Percentiles rank a stretch among this genome's conserved stretches.
phyloP scores from a whole-genome alignment of 441 rosid species.

The Pelargonium cotyledonis region DNA sequence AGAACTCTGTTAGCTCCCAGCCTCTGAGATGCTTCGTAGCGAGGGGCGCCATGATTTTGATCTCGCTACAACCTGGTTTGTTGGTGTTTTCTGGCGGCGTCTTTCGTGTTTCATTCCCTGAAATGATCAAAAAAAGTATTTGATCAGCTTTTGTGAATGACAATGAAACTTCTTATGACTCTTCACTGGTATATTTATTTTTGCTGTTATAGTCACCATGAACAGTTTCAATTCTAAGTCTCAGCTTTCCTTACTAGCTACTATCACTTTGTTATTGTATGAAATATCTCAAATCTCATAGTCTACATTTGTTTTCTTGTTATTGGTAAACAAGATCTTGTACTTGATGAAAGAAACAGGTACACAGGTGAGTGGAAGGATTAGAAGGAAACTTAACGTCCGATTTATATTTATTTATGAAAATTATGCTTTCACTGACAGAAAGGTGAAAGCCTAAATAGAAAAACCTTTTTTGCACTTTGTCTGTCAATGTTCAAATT shows the following conservation, averaged over 20 bases:
- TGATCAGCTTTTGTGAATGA: background rate
- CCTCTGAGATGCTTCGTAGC: slow-evolving; percentile 77
- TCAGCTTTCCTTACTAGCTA: no score
- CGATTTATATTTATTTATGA: no score
- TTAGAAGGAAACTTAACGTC: no score
- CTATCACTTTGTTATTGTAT: no score
- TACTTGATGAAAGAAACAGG: background rate
- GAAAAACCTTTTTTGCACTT: background rate
- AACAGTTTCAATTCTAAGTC: background rate
- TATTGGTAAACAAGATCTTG: no score
- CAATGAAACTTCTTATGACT: background rate
- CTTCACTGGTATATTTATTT: no score
- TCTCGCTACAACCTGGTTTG: slow-evolving; percentile 32
- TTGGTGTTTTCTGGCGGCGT: slow-evolving; percentile 36
- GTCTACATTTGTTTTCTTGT: no score
- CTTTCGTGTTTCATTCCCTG: slow-evolving; percentile 47
- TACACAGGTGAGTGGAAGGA: background rate
- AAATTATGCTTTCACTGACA: no score
- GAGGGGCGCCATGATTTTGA: slow-evolving; percentile 87
- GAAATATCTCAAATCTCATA: no score
- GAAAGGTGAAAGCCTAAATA: background rate
- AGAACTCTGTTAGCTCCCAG: slow-evolving; percentile 36
- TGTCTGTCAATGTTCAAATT: background rate
- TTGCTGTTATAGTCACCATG: background rate
- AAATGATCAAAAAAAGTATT: slow-evolving; percentile 14